Base-by-base conservation (phyloP, 495 filamentous ascomycete species). In the Hypoxylon rickii region DNA sequence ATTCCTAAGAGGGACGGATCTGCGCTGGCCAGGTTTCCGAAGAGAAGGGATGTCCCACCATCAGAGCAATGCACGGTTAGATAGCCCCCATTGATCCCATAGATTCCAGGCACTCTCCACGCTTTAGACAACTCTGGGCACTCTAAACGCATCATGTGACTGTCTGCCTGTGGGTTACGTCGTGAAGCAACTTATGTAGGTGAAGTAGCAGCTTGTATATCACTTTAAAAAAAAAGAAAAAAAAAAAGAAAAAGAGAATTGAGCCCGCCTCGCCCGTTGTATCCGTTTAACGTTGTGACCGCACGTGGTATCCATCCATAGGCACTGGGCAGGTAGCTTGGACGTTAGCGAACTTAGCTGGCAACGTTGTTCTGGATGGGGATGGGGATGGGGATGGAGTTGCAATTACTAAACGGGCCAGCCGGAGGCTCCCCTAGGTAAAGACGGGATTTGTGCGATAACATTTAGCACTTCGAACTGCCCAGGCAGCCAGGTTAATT, bases 301-400 rank as follows among this genome's bases (percentile, higher is more conserved):
- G 59, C 47, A 58, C 53, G 59, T 63, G 59, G 59, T 44, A 46
- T 54, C 26, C 29, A 33, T 31, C 53, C 16, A 63, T 63, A 63
- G 59, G 59, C 15, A 54, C 20, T 44, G 10, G 4, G 4, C 24
- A 29, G 4, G 24, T 29, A 29, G 24, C 10, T 4, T 29, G 10
- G 10, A 29, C 24, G 10, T 10, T 29, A 29, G 24, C n/a, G n/a
- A 29, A 29, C 24, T 29, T 29, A 45, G 15, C 21, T 45, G 15
- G 7, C 33, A 21, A 16, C 4, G 17, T 22, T 34, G 26, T 16
- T n/a, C n/a, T n/a, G n/a, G n/a, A n/a, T n/a, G n/a, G n/a, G n/a
- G n/a, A n/a, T n/a, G n/a, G n/a, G n/a, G n/a, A n/a, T n/a, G n/a
- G n/a, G n/a, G n/a, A n/a, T n/a, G n/a, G n/a, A n/a, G n/a, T n/a